Evolutionary conservation across 2,329 filamentous ascomycete genomes (phyloP).

Genomic region (Mariannaea elegans): DNA sequence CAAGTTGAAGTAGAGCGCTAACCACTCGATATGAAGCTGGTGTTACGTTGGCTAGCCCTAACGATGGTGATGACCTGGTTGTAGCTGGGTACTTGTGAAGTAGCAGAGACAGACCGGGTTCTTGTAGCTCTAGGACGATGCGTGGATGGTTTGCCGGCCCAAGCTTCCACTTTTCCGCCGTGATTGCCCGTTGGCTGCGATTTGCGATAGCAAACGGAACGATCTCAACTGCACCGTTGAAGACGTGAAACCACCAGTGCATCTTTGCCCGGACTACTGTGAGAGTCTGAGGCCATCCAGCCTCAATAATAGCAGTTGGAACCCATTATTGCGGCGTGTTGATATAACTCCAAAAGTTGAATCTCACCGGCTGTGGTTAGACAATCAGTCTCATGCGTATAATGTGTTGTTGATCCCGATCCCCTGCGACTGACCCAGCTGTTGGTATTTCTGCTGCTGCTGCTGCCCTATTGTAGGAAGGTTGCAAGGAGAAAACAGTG

Average conservation of each 20-base stretch:
- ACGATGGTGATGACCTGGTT: neutral
- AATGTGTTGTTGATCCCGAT: neutral
- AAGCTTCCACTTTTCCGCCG: neutral
- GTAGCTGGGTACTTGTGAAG: neutral
- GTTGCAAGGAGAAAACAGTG: no score
- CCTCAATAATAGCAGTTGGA: neutral
- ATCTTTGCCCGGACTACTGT: neutral
- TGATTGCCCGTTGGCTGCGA: neutral
- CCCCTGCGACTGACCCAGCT: no score
- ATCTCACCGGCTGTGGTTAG: neutral
- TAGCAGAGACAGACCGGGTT: neutral
- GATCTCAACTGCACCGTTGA: neutral
- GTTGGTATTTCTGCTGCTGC: no score
- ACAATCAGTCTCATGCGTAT: neutral
- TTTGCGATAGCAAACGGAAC: neutral
- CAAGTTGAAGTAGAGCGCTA: neutral
- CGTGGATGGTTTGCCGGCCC: neutral
- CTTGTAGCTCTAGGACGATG: neutral
- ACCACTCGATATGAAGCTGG: neutral
- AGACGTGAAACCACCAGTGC: neutral
- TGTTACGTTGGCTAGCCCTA: neutral
- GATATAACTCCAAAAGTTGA: neutral
- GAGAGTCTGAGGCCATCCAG: neutral
- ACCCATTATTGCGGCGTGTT: neutral
- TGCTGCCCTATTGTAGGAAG: no score